Base-by-base conservation (phyloP, 108 stramenopile genomes). In the Skeletonema tropicum region DNA sequence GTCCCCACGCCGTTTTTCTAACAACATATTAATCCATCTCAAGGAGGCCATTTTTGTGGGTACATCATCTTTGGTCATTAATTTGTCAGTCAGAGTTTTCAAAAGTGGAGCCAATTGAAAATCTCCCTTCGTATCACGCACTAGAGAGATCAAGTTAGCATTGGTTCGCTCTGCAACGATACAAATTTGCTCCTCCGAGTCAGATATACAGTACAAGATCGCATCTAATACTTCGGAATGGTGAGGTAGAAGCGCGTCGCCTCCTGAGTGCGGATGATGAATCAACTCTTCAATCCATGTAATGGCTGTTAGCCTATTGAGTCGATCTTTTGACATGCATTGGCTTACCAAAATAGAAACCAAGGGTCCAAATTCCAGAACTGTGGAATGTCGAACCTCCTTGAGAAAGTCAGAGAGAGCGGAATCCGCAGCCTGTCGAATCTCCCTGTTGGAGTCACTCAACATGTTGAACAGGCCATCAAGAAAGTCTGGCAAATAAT, bases 401-500 rank as follows among this genome's bases (percentile, higher is more conserved):
- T 89, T 87, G 42, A 97, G 61, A 75, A 97, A 96, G 29, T 93
- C 95, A 0, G 86, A 86, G 32, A 97, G 70, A 1, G 96, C 96
- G 31, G 89, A 83, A 75, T 93, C 95, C 5, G 94, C 96, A 32
- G 88, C 97, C 79, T 97, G 94, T 11, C 97, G 88, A 63, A 98
- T 97, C 74, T 99, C 97, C 12, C 94, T 80, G 78, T 97, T 98
- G 19, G 92, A 90, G 86, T 98, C 98, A 45, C 92, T 86, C n/a
- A 99, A 82, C 98, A 99, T 99, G 74, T 98, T 96, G 80, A 98
- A 96, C 60, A 99, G 68, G 5, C 98, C 98, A 71, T 99, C 97
- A 52, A 99, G 73, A 83, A 98, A 98, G 57, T 99, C 97, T 10
- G 97, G 96, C 11, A 99, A 82, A 68, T 92, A 97, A 75, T 97